These are phyloP conservation scores for Neurospora africana DNA, from an alignment of 495 filamentous ascomycete species.

Conservation along the genomic window DNA sequence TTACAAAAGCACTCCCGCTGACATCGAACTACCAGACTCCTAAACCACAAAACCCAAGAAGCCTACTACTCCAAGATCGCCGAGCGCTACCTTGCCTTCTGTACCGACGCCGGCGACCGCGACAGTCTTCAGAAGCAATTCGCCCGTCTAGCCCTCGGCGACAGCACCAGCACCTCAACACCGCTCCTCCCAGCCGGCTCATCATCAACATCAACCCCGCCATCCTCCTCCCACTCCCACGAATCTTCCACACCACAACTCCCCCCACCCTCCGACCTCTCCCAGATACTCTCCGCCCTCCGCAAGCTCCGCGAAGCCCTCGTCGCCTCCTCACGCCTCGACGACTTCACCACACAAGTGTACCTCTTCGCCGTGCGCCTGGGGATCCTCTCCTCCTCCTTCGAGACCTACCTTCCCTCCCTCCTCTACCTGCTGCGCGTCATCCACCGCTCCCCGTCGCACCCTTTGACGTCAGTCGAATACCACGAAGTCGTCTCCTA, in stretches of 20 bases:
- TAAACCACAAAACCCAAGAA: conserved; percentile 66
- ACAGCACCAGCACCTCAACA: not conserved
- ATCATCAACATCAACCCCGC: not conserved
- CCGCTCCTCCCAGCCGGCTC: not conserved
- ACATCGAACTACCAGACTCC: conserved; percentile 43
- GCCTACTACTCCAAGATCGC: conserved; percentile 77
- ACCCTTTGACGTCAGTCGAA: conserved; percentile 49
- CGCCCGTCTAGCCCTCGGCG: conserved; percentile 46
- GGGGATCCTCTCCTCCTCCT: conserved; percentile 65
- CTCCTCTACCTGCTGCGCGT: conserved; percentile 63
- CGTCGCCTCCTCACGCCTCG: conserved; percentile 56
- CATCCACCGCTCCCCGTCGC: conserved; percentile 44
- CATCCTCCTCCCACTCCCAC: not conserved
- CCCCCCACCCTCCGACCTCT: not conserved
- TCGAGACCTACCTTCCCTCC: conserved; percentile 83
- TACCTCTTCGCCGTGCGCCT: conserved; percentile 75
- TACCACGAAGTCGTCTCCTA: conserved; percentile 69
- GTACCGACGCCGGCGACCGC: conserved; percentile 52
- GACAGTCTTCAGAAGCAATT: conserved; percentile 66
- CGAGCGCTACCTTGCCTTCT: conserved; percentile 79
- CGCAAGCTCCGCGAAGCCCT: conserved; percentile 88
- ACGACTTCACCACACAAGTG: conserved; percentile 58
- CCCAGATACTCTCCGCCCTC: conserved; percentile 54
- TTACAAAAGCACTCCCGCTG: not conserved
- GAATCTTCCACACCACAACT: not conserved